Conservation (phyloP, 202 grass and related monocot genomes). For the Sporobolus alterniflorus region DNA sequence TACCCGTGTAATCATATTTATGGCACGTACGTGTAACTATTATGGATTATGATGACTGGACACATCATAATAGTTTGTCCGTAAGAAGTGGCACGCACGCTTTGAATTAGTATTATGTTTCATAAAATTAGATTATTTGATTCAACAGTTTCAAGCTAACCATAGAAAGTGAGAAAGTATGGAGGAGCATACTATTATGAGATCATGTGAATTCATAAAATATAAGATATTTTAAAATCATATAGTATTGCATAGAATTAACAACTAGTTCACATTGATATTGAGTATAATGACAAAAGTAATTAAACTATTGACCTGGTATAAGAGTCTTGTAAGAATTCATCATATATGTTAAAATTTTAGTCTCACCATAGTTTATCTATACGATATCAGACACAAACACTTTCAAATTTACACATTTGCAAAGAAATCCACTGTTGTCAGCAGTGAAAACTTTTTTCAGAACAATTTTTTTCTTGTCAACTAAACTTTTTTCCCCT, state of each 20-base stretch:
- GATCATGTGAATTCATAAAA: too few relatives aligned
- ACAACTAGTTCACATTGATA: not conserved
- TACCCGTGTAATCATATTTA: not conserved
- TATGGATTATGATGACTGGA: too few relatives aligned
- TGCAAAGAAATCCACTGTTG: not conserved
- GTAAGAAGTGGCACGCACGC: not conserved
- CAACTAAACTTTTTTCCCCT: not conserved
- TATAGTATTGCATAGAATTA: too few relatives aligned
- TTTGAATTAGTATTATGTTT: not conserved
- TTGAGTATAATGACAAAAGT: not conserved
- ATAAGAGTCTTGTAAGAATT: not conserved
- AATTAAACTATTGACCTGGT: not conserved
- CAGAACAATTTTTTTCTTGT: not conserved
- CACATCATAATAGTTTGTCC: not conserved
- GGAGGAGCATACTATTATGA: too few relatives aligned
- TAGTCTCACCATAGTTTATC: not conserved
- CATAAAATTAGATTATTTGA: not conserved
- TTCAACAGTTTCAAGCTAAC: not conserved
- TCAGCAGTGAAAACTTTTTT: not conserved
- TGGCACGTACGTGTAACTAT: not conserved
- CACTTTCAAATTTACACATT: not conserved
- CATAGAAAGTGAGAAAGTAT: not conserved
- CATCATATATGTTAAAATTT: not conserved
- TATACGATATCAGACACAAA: not conserved
- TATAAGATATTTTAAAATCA: too few relatives aligned